Base-by-base conservation (phyloP, 208 protist genomes). In the Leishmania gerbilli region DNA sequence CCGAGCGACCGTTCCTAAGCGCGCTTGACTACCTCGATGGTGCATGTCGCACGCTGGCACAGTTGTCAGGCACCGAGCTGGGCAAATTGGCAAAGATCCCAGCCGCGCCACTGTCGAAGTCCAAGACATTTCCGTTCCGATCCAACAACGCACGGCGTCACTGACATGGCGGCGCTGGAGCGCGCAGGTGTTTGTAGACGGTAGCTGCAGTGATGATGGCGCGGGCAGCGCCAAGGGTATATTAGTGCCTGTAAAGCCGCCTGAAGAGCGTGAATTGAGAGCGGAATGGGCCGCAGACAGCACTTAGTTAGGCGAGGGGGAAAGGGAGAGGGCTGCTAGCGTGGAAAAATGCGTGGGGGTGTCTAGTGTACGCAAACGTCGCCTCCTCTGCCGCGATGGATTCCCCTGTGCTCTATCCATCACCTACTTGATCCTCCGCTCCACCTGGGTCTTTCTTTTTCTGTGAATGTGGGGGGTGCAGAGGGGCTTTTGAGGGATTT, bases 1-100 rank as follows among this genome's bases (percentile, higher is more conserved):
- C 74, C 56, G 81, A 86, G 5, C 81, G 83, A 68, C 78, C 62
- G 67, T 91, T 87, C 79, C 56, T 77, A 49, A 79, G 62, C 8
- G 88, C 88, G 15, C 71, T 91, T 51, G 86, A 89, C 77, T 87
- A 83, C 81, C 81, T 91, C 76, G 86, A 91, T 55, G 86, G 89
- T 34, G 79, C 81, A 34, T 91, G 88, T 69, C 82, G 84, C 56
- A 79, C 64, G 27, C 81, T 89, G 15, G 53, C 82, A 1, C 80
- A 85, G 71, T 8, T 79, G 53, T 81, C 62, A 17, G 85, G 85
- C 45, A 62, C 45, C 5, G 80, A 72, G 42, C 37, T 86, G 37
- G 76, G 87, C 13, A 80, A 85, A 42, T 68, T 86, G 24, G n/a
- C 72, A 9, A n/a, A 67, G 1, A 80, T 83, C 47, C 82, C 87